Evolutionary conservation across 108 stramenopile genomes (phyloP).

Genomic region (Skeletonema menzelii): DNA sequence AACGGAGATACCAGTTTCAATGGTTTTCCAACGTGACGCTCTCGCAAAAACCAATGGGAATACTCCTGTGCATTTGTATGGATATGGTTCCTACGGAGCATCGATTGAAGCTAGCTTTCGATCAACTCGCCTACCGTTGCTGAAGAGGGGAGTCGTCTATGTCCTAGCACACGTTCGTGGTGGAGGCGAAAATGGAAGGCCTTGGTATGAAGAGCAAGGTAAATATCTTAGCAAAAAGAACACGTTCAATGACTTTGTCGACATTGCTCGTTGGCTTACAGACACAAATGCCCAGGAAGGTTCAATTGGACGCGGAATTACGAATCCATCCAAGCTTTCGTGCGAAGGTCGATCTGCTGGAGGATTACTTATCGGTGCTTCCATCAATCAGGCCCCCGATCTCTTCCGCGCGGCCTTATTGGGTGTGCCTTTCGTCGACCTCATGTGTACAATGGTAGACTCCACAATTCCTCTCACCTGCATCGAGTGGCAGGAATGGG

Average conservation of each 20-base stretch:
- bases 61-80: constrained; percentile 82
- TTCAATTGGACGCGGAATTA: constrained; percentile 27
- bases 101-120: constrained; percentile 82
- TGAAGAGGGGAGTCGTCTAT: constrained; percentile 88
- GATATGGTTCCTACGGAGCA: constrained; percentile 94
- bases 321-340: constrained; percentile 51
- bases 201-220: constrained; percentile 93
- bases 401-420: constrained; percentile 88
- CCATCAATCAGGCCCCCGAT: constrained; percentile 82
- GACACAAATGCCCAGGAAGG: neutral
- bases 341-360: constrained; percentile 82
- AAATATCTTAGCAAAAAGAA: constrained; percentile 95
- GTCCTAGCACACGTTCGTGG: constrained; percentile 94
- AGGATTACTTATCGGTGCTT: constrained; percentile 68
- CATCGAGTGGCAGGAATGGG: constrained; percentile 93
- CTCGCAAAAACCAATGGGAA: constrained; percentile 39
- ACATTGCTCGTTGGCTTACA: constrained; percentile 61
- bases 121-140: constrained; percentile 68
- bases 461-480: constrained; percentile 85
- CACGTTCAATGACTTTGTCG: constrained; percentile 94
- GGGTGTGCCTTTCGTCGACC: constrained; percentile 96
- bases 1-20: constrained; percentile 78
- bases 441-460: constrained; percentile 82
- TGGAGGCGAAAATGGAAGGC: constrained; percentile 95
- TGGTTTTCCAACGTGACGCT: constrained; percentile 84